Percentiles rank a stretch among this genome's conserved stretches.
Evolutionary conservation across 345 rosid species (phyloP).

Genomic region (Aegle marmelos): DNA sequence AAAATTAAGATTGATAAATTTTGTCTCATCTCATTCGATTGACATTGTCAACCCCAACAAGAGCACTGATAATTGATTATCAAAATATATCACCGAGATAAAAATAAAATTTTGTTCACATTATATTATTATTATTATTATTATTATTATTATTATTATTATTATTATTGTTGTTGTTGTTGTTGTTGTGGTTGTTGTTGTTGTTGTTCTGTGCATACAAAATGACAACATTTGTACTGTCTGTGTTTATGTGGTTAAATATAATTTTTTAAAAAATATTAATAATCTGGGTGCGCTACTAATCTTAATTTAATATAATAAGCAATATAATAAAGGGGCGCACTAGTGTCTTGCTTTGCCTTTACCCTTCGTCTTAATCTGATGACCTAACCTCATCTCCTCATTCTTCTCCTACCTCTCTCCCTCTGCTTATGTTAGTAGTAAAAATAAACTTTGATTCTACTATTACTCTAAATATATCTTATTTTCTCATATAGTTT

Average conservation of each 20-base stretch:
- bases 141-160: too few species aligned
- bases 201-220: too few species aligned
- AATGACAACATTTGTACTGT: background rate
- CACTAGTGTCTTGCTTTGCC: background rate
- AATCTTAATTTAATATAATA: background rate
- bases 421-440: background rate
- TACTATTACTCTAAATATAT: background rate
- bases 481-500: background rate
- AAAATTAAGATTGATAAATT: too few species aligned
- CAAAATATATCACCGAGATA: too few species aligned
- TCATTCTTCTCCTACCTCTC: background rate
- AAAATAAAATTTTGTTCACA: too few species aligned
- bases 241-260: too few species aligned
- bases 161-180: too few species aligned
- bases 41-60: too few species aligned
- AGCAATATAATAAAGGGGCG: background rate
- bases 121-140: background rate
- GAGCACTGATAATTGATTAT: too few species aligned
- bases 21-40: too few species aligned
- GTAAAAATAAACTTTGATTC: background rate
- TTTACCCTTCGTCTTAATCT: slow-evolving; percentile 21
- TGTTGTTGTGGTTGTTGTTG: too few species aligned
- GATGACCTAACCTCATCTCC: slow-evolving; percentile 1
- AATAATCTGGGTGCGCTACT: background rate
- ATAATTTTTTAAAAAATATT: background rate